Base-by-base conservation (phyloP, 805 yeast genomes). In the Candida dendrica region DNA sequence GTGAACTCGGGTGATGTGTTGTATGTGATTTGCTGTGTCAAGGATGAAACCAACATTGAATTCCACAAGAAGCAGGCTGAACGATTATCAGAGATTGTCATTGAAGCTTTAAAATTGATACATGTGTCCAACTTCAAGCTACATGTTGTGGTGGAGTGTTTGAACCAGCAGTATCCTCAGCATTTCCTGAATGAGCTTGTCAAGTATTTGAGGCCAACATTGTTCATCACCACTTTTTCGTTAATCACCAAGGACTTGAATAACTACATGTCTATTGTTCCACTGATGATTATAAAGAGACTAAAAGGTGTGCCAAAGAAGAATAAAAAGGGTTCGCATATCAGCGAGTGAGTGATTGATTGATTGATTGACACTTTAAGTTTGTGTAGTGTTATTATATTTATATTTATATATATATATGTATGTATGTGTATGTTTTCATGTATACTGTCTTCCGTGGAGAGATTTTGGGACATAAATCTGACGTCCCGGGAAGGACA, bases 1-100 rank as follows among this genome's bases (percentile, higher is more conserved):
- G 69, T 89, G 37, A 83, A 81, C 18, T 89, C 86, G 54, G 93
- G 93, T 0, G 84, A 88, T 41, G 87, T 89, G 1, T 62, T 89
- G 42, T 86, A 84, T 57, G 75, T 87, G 17, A 39, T 56, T 20
- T 75, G 76, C 49, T 81, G 76, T 11, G 69, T 72, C 43, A 81
- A 75, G 50, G 69, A 65, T 44, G 66, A 65, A 33, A 63, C 60
- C 18, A 55, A 58, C 24, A 56, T 68, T 18, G 51, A 45, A 0
- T 45, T 40, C 16, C 47, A 41, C 34, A 34, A 48, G 37, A 48
- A 37, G 24, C 45, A 47, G 26, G 43, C 46, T 36, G 42, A 49
- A 6, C 39, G 40, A 30, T 17, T 50, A 17, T 42, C 45, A 6
- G 47, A 41, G 6, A n/a, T 40, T 6, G 38, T 52, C 3, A 18